These are phyloP conservation scores for Pythium rhizo-oryzae DNA, from an alignment of 352 stramenopile genomes.

Conservation along the genomic window DNA sequence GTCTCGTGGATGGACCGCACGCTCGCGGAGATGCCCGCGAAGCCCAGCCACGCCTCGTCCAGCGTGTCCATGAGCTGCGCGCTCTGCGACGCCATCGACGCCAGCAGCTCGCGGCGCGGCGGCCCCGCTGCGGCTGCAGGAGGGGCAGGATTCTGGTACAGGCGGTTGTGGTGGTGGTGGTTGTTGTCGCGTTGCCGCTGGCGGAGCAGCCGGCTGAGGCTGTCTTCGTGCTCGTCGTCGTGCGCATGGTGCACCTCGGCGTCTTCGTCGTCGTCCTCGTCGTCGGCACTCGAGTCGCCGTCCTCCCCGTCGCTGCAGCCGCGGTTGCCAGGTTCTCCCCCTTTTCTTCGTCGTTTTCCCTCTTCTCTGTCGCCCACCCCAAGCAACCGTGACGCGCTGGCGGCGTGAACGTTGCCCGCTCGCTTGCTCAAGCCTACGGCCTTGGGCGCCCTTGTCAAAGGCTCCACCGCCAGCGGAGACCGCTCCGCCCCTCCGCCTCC, in stretches of 20 bases:
- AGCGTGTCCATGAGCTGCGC: conserved; percentile 33
- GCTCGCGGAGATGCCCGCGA: conserved; percentile 34
- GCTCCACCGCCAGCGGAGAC: background rate
- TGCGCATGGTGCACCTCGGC: background rate
- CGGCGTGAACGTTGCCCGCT: conserved; percentile 5
- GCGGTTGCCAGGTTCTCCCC: too few relatives aligned
- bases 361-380: conserved; percentile 2
- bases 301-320: conserved; percentile 6
- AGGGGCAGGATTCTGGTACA: background rate
- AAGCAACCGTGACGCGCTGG: conserved; percentile 14
- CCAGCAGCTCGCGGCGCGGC: background rate
- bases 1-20: conserved; percentile 29
- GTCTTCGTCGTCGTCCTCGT: conserved; percentile 10
- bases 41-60: conserved; percentile 43
- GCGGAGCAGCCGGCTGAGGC: conserved; percentile 33
- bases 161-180: background rate
- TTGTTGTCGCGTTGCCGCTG: conserved; percentile 10
- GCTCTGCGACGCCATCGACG: conserved; percentile 25
- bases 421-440: background rate
- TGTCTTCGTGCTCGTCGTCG: conserved; percentile 30
- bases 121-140: background rate
- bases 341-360: background rate
- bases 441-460: background rate
- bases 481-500: background rate
- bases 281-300: background rate